A percentile compares a stretch with the other conserved stretches of the same genome.
Evolutionary conservation across 179 eudicot genomes (phyloP).

Genomic region (Amaranthus tricolor): DNA sequence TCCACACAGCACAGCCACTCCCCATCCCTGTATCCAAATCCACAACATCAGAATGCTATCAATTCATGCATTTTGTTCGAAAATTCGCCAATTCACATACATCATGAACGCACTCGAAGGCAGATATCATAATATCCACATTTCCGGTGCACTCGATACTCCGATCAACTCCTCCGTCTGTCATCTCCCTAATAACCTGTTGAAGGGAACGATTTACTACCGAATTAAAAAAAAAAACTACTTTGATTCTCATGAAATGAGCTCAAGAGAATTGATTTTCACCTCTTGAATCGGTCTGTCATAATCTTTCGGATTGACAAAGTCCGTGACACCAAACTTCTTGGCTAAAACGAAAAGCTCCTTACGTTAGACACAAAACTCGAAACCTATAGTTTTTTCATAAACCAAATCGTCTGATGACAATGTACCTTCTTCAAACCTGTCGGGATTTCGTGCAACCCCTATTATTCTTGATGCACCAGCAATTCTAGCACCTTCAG

Average conservation of each 20-base stretch:
- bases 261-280: neutral
- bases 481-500: constrained; percentile 54
- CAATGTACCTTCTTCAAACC: constrained; percentile 45
- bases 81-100: constrained; percentile 20
- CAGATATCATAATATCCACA: constrained; percentile 49
- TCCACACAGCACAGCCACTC: constrained; percentile 53
- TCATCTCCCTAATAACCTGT: constrained; percentile 49
- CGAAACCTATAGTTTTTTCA: neutral
- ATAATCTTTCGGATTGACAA: constrained; percentile 45
- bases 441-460: constrained; percentile 33
- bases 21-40: constrained; percentile 40
- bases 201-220: neutral
- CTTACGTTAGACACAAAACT: neutral
- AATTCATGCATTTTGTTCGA: neutral
- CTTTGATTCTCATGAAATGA: neutral
- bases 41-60: neutral
- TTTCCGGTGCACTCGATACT: constrained; percentile 52
- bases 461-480: constrained; percentile 54
- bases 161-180: constrained; percentile 52
- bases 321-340: constrained; percentile 54
- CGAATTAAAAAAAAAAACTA: neutral
- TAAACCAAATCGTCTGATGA: neutral
- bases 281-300: constrained; percentile 46
- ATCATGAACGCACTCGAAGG: constrained; percentile 53
- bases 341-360: constrained; percentile 32